Evolutionary conservation across 2,329 filamentous ascomycete species (phyloP), one percentile per base, ranked within the genome.

Genomic region (Nigrospora osmanthi): DNA sequence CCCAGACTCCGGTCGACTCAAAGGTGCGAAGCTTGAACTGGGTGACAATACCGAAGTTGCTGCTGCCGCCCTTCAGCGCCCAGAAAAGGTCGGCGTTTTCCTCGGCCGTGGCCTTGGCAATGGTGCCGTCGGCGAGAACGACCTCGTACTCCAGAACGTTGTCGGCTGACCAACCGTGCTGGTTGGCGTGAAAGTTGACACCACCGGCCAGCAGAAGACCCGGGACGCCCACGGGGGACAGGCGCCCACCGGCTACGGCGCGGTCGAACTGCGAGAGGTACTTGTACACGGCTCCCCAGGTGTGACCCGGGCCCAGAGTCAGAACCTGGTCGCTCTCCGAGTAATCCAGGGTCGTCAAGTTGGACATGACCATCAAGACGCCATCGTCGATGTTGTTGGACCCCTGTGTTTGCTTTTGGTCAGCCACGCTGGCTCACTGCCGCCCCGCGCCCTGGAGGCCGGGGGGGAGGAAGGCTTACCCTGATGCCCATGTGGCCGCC

Each of bases 401-500:
- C 10, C 47, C 47, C 59, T 62, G n/a, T 28, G 4, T 12, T 12
- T 3, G 3, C 15, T 6, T 40, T n/a, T n/a, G n/a, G 38, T 40
- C 13, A 40, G 38, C 17, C 1, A 40, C 10, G 14, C 6, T 28
- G 12, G 6, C 15, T 23, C 38, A 38, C 23, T 19, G 28, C 19
- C 38, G 15, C 43, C 38, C 36, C 15, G 11, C 15, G 11, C 13
- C 3, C 2, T 30, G 19, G 9, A 39, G 41, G 7, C 28, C 10
- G 6, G 35, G 33, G n/a, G n/a, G n/a, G n/a, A 38, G 39, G 5
- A 10, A 38, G 34, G 36, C 33, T 30, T 36, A 61, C 59, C 43
- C 49, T 49, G 38, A 63, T 58, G 1, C 57, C 60, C 60, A 62
- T 63, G 46, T 63, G 60, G 19, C 60, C 59, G 33, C 60, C 60